Evolutionary conservation across 805 yeast genomes (phyloP).

Genomic region (Wickerhamomyces bovis): DNA sequence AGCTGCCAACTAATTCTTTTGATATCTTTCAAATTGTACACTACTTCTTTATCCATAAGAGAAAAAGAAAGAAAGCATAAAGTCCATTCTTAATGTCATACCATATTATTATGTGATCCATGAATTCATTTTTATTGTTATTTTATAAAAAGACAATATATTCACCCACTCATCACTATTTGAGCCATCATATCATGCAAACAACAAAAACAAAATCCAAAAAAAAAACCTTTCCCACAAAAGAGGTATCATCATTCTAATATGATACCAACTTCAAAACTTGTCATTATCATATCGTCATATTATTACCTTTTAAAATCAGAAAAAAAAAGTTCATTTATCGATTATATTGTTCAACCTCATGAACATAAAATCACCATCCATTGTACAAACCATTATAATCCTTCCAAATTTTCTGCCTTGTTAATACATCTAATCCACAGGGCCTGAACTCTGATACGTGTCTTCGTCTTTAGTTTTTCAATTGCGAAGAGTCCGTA

Average conservation of each 20-base stretch:
- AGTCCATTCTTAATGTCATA: not conserved
- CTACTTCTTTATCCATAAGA: not conserved
- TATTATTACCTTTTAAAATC: not conserved
- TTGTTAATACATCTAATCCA: too few species aligned
- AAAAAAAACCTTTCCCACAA: not conserved
- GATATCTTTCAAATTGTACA: not conserved
- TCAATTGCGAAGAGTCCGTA: too few species aligned
- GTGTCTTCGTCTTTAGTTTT: not conserved
- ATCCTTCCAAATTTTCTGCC: not conserved
- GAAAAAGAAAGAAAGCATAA: not conserved
- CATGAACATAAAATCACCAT: not conserved
- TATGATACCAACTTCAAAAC: not conserved
- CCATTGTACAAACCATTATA: not conserved
- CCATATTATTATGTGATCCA: constrained; percentile 2
- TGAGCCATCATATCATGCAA: not conserved
- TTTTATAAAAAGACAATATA: too few species aligned
- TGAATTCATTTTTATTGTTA: not conserved
- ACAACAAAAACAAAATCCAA: not conserved
- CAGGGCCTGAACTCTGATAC: not conserved
- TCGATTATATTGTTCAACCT: not conserved
- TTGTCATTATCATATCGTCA: not conserved
- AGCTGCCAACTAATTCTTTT: not conserved
- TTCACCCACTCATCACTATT: not conserved
- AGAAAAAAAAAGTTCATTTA: not conserved
- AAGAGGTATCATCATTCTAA: not conserved